Percentiles rank a stretch among this genome's conserved stretches.
Evolutionary conservation across 495 filamentous ascomycete genomes (phyloP).

Genomic region (Apiosordaria backusii): DNA sequence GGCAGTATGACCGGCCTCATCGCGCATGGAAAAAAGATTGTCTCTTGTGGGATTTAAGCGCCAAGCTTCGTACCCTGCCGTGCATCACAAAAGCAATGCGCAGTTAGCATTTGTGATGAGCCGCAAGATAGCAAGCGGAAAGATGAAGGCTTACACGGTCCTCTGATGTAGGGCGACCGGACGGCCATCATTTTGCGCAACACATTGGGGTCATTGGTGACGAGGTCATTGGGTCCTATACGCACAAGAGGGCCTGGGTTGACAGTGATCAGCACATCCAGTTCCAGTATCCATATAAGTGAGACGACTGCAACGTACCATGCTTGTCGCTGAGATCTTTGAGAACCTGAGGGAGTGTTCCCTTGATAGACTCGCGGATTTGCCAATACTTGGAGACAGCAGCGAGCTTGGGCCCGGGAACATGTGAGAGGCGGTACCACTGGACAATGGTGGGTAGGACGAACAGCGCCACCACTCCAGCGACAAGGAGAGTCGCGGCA

Average conservation of each 20-base stretch:
- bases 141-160: slow-evolving; percentile 23
- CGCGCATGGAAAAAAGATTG: slow-evolving; percentile 34
- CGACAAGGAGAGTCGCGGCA: background rate
- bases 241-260: slow-evolving; percentile 34
- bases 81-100: slow-evolving; percentile 14
- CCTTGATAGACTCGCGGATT: slow-evolving; percentile 14
- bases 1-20: slow-evolving; percentile 27
- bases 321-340: slow-evolving; percentile 26
- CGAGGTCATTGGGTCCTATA: slow-evolving; percentile 40
- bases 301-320: slow-evolving; percentile 7
- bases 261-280: background rate
- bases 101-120: background rate
- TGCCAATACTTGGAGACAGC: slow-evolving; percentile 30
- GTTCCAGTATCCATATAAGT: background rate
- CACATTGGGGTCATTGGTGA: slow-evolving; percentile 44
- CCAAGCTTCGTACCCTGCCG: slow-evolving; percentile 33
- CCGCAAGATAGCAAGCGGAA: background rate
- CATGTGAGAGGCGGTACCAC: slow-evolving; percentile 32
- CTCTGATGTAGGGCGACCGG: slow-evolving; percentile 36
- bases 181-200: slow-evolving; percentile 34
- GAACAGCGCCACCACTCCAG: slow-evolving; percentile 3
- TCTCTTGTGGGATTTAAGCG: slow-evolving; percentile 39
- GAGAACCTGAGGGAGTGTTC: slow-evolving; percentile 24
- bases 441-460: slow-evolving; percentile 10
- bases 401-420: slow-evolving; percentile 32